phyloP scores from a whole-genome alignment of 192 early-diverging fungal species.

The Gorgonomyces haynaldii region DNA sequence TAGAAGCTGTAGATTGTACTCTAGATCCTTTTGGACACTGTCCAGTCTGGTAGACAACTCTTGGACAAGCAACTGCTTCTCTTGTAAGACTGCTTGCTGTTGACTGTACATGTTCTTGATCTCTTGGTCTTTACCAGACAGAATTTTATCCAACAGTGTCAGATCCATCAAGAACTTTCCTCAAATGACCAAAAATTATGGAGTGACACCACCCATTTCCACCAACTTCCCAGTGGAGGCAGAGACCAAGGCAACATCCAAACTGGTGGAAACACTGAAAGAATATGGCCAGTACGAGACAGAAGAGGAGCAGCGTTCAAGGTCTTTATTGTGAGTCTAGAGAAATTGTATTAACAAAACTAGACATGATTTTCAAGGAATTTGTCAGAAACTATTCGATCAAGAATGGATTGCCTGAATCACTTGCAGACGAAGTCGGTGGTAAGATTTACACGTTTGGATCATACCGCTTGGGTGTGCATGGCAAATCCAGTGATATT shows the following conservation, averaged over 20 bases:
- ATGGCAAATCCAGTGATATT: constrained; percentile 90
- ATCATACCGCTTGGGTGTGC: constrained; percentile 89
- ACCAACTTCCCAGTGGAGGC: constrained; percentile 40
- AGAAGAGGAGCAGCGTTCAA: constrained; percentile 67
- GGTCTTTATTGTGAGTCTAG: constrained; percentile 31
- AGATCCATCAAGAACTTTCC: too few species aligned
- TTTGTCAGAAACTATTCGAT: constrained; percentile 76
- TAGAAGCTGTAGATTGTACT: too few species aligned
- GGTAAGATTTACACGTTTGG: constrained; percentile 98
- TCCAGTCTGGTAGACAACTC: too few species aligned
- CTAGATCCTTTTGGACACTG: too few species aligned
- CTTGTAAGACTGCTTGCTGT: too few species aligned
- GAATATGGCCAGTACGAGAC: constrained; percentile 76
- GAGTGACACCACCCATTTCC: constrained; percentile 76
- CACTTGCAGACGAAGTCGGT: constrained; percentile 72
- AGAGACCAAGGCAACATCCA: constrained; percentile 61
- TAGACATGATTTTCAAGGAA: constrained; percentile 80
- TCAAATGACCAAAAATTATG: too few species aligned
- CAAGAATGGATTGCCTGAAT: constrained; percentile 65
- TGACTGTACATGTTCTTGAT: too few species aligned
- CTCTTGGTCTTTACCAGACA: too few species aligned
- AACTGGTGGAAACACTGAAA: constrained; percentile 57
- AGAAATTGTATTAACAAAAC: constrained; percentile 39
- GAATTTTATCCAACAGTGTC: too few species aligned
- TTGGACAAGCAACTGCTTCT: too few species aligned